Evolutionary conservation across 371 early-diverging fungal genomes (phyloP), one percentile per base, ranked within the genome.

Genomic region (Batrachochytrium dendrobatidis): DNA sequence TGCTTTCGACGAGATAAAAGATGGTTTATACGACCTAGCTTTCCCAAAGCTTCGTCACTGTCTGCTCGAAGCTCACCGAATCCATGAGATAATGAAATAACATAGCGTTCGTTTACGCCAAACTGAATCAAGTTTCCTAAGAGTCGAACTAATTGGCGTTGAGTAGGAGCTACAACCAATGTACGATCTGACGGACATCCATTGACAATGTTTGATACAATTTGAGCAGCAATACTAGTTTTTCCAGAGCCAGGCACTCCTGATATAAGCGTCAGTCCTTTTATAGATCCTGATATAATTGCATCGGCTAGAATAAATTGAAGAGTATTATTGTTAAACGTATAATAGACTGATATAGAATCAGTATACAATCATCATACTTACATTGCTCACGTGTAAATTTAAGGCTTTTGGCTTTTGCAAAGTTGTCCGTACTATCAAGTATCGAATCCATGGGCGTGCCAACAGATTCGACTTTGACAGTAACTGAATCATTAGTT

Each of bases 201-300:
- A 69, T 90, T 90, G 66, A 96, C 95, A 24, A 98, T 74, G 62
- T 93, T 95, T 69, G 89, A 80, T 60, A 95, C 86, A 29, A 91
- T 88, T 70, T 98, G 97, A 1, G 94, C 98, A 1, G 96, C 93
- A 3, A 93, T 90, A 66, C 93, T 94, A 0, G 97, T 95, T 69
- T 97, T 97, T 35, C 98, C 98, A 8, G 97, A 91, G 34, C 94
- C 98, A 3, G 98, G 96, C 46, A 95, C 94, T 35, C 98, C 98
- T 6, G 91, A 92, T 1, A 95, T 79, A 74, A 98, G 66, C 1
- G 95, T 92, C 34, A 95, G 71, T 0, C 98, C 98, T 0, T 53
- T 58, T 2, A 68, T 66, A 48, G 83, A 77, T 34, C 94, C 95
- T 15, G 94, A 78, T 48, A 75, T 79, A 56, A 98, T 92, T 0